phyloP scores from a whole-genome alignment of 2,329 filamentous ascomycete genomes.

The Rhynchosporium agropyri region DNA sequence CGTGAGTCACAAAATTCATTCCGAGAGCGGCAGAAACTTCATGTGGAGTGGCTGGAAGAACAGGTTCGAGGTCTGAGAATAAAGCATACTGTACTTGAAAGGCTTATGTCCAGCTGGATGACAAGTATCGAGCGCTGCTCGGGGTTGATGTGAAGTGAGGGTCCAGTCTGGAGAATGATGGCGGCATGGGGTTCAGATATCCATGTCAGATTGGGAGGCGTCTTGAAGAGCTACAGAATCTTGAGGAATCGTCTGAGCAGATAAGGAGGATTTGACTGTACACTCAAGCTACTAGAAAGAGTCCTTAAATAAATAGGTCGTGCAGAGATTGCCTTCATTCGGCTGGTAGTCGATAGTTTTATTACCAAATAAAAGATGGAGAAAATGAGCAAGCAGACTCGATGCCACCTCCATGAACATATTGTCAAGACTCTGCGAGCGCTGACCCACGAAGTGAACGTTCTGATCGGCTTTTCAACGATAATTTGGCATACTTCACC shows the following conservation, averaged over 20 bases:
- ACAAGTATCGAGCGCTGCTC: slow-evolving; percentile 14
- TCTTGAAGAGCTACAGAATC: no score
- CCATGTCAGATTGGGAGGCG: no score
- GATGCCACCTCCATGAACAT: no score
- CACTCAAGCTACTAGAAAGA: neutral
- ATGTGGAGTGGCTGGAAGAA: slow-evolving; percentile 13
- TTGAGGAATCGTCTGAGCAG: no score
- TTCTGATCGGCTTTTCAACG: neutral
- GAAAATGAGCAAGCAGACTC: no score
- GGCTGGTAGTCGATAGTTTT: neutral
- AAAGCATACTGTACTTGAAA: slow-evolving; percentile 8
- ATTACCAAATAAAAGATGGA: no score
- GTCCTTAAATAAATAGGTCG: neutral
- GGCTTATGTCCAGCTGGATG: slow-evolving; percentile 7
- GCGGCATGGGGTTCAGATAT: neutral
- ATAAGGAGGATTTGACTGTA: neutral
- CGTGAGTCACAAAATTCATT: slow-evolving; percentile 15
- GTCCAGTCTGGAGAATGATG: neutral
- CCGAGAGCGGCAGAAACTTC: slow-evolving; percentile 14
- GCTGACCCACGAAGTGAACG: neutral
- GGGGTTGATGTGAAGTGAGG: neutral
- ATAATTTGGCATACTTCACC: neutral
- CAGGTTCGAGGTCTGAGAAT: neutral
- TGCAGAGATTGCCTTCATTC: neutral
- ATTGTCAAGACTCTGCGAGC: no score